Evolutionary conservation across 345 rosid genomes (phyloP).

Genomic region (Camelina sativa): DNA sequence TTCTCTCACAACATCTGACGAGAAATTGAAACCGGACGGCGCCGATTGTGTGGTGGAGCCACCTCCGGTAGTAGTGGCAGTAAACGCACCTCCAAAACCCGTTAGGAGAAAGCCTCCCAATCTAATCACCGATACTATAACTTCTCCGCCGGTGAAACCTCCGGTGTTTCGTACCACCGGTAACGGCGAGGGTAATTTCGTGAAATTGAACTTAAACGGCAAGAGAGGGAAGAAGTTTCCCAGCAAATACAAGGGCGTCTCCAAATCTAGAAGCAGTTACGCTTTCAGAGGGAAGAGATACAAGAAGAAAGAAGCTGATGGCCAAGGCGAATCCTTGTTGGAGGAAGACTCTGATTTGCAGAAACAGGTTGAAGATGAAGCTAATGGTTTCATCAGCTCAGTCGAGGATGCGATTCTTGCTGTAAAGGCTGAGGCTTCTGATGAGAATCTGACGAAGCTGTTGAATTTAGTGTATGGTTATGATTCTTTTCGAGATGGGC

Average conservation of each 20-base stretch:
- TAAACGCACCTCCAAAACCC: conserved; percentile 35
- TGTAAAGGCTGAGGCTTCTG: conserved; percentile 57
- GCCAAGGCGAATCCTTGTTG: conserved; percentile 57
- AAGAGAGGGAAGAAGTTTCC: conserved; percentile 62
- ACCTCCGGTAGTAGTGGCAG: conserved; percentile 3
- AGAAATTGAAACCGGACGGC: conserved; percentile 16
- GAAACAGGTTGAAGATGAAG: conserved; percentile 39
- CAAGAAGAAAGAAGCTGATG: conserved; percentile 39
- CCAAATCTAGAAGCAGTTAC: conserved; percentile 37
- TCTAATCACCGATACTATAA: conserved; percentile 50
- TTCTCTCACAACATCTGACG: conserved; percentile 46
- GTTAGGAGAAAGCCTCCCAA: conserved; percentile 57
- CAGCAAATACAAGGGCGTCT: conserved; percentile 50
- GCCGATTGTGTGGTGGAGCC: conserved; percentile 11
- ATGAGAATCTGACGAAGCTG: conserved; percentile 46
- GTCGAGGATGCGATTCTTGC: conserved; percentile 62
- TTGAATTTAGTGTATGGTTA: conserved; percentile 46
- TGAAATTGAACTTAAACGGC: conserved; percentile 69
- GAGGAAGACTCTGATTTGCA: conserved; percentile 48
- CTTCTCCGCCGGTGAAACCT: conserved; percentile 57
- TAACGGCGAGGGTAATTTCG: conserved; percentile 80
- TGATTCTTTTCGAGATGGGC: conserved; percentile 47
- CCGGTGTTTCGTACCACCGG: conserved; percentile 46
- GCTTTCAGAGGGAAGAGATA: conserved; percentile 57
- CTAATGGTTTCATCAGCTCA: conserved; percentile 36